Evolutionary conservation across 2,329 filamentous ascomycete species (phyloP).

Genomic region (Rhexocercosporidium sp.): DNA sequence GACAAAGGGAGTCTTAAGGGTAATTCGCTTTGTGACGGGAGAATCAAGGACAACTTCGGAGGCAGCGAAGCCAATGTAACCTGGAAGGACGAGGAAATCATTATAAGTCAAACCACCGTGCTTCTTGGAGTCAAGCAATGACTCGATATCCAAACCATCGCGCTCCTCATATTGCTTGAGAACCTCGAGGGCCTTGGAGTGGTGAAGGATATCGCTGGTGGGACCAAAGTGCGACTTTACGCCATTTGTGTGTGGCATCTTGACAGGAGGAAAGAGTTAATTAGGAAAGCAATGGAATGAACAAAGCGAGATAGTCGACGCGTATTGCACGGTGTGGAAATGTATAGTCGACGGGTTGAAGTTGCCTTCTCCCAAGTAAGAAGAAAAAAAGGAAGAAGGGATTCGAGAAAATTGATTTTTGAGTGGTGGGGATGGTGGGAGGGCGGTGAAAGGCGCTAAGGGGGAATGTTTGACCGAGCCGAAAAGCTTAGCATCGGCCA

Average conservation of each 20-base stretch:
- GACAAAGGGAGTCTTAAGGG: slow-evolving; percentile 93
- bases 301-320: slow-evolving; percentile 48
- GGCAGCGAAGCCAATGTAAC: slow-evolving; percentile 97
- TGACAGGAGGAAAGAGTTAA: slow-evolving; percentile 43
- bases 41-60: slow-evolving; percentile 88
- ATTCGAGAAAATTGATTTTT: slow-evolving; percentile 26
- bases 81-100: slow-evolving; percentile 94
- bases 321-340: slow-evolving; percentile 40
- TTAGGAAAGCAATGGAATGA: slow-evolving; percentile 35
- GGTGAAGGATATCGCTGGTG: slow-evolving; percentile 66
- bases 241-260: slow-evolving; percentile 77
- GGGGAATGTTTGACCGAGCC: slow-evolving; percentile 17
- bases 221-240: slow-evolving; percentile 52
- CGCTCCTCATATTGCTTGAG: slow-evolving; percentile 79
- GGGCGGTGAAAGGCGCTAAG: slow-evolving; percentile 12
- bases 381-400: slow-evolving; percentile 45
- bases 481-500: background rate
- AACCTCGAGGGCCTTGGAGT: slow-evolving; percentile 76
- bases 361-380: slow-evolving; percentile 60
- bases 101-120: slow-evolving; percentile 98
- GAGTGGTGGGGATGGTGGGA: slow-evolving; percentile 3
- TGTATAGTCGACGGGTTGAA: slow-evolving; percentile 64
- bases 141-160: slow-evolving; percentile 87
- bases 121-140: slow-evolving; percentile 88
- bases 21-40: slow-evolving; percentile 92